Conservation (phyloP, 306 rosid species). For the Corylus heterophylla region DNA sequence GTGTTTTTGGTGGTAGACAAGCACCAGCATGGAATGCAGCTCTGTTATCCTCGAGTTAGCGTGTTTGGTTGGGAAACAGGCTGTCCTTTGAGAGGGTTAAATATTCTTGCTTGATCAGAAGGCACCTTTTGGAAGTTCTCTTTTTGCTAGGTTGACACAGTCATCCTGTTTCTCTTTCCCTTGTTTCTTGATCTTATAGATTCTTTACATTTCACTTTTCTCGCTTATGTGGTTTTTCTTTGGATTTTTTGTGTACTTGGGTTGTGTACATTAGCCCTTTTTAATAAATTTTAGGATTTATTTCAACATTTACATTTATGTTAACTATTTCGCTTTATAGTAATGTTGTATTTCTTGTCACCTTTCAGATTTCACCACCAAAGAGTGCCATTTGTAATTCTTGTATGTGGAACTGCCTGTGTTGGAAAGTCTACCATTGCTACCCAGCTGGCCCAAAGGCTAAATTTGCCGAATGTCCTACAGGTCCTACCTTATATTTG, state of each 20-base stretch:
- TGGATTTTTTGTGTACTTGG: not conserved
- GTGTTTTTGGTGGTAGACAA: not conserved
- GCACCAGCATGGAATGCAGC: not conserved
- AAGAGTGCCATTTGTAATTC: constrained; percentile 90
- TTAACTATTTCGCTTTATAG: not conserved
- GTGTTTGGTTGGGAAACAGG: not conserved
- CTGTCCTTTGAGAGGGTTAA: not conserved
- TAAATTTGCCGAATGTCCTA: constrained; percentile 91
- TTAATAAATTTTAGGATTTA: not conserved
- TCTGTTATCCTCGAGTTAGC: not conserved
- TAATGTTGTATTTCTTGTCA: constrained; percentile 19
- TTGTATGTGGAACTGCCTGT: constrained; percentile 98
- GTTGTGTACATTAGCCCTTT: not conserved
- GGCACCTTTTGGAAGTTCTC: not conserved
- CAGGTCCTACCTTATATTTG: constrained; percentile 53
- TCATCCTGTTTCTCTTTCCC: not conserved
- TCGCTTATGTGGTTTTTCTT: not conserved
- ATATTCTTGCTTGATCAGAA: not conserved
- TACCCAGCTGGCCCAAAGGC: constrained; percentile 94
- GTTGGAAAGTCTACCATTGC: constrained; percentile 98
- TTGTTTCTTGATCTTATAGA: not conserved
- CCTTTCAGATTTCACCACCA: constrained; percentile 89
- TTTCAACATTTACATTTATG: constrained; percentile 5
- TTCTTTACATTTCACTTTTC: not conserved
- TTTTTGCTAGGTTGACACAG: constrained; percentile 1